Evolutionary conservation across 805 yeast species (phyloP).

Genomic region (Metschnikowia continentalis): DNA sequence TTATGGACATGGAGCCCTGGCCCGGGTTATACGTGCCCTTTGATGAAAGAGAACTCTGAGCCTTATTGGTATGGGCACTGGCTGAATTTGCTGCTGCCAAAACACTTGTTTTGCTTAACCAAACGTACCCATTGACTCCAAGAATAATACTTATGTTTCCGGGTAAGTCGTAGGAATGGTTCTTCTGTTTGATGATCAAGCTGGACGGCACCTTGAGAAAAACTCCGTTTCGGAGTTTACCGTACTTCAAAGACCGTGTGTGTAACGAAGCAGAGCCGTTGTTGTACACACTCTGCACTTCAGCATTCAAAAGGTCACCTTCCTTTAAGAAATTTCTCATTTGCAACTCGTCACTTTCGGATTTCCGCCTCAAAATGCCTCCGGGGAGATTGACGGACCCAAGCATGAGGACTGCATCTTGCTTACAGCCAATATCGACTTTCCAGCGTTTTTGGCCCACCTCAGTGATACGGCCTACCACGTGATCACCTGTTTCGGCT

Average conservation of each 20-base stretch:
- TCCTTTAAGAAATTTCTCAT: conserved; percentile 94
- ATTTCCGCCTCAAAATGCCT: conserved; percentile 88
- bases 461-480: conserved; percentile 89
- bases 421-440: conserved; percentile 93
- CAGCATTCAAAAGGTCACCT: conserved; percentile 93
- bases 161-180: conserved; percentile 84
- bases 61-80: conserved; percentile 25
- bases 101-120: conserved; percentile 71
- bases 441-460: conserved; percentile 95
- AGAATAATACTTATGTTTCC: conserved; percentile 89
- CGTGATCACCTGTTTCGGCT: conserved; percentile 96
- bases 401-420: conserved; percentile 85
- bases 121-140: conserved; percentile 92
- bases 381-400: conserved; percentile 98
- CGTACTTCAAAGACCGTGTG: conserved; percentile 92
- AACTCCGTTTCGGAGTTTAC: conserved; percentile 88
- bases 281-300: conserved; percentile 82
- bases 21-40: conserved; percentile 48
- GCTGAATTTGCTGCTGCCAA: conserved; percentile 19
- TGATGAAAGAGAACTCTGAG: conserved; percentile 38
- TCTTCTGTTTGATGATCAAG: conserved; percentile 76
- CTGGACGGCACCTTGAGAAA: conserved; percentile 79
- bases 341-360: conserved; percentile 92
- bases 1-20: conserved; percentile 62
- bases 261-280: conserved; percentile 94